These are phyloP conservation scores for Pseudotsuga menziesii DNA, from an alignment of 75 land plant species.

Conservation along the genomic window DNA sequence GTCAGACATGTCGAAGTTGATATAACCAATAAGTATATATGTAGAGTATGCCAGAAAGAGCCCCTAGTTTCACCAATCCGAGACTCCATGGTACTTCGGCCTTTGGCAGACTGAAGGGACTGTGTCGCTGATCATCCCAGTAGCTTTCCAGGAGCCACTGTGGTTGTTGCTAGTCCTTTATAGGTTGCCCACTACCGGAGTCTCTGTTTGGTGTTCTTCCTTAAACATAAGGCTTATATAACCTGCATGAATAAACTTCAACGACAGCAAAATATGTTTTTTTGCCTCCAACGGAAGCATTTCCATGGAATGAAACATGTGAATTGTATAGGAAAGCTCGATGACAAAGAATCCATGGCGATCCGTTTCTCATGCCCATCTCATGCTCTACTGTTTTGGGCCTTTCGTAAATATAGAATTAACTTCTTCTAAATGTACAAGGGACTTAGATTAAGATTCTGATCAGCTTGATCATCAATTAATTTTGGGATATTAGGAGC, in stretches of 20 bases:
- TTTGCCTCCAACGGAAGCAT: neutral
- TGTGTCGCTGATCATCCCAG: neutral
- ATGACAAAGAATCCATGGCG: neutral
- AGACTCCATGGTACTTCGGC: neutral
- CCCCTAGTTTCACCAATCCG: neutral
- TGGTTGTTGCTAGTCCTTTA: neutral
- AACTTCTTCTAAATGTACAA: neutral
- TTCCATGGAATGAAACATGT: neutral
- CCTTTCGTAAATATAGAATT: neutral
- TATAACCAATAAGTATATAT: neutral
- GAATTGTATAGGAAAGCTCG: neutral
- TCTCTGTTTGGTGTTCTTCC: slow-evolving; percentile 1
- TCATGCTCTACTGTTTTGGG: neutral
- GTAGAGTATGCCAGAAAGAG: neutral
- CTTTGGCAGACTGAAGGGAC: too few relatives aligned
- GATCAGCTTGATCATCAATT: too few relatives aligned
- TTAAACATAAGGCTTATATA: neutral
- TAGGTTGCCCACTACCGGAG: neutral
- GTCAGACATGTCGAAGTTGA: neutral
- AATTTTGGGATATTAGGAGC: too few relatives aligned
- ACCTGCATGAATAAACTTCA: neutral
- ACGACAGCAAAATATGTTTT: neutral
- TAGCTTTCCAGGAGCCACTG: too few relatives aligned
- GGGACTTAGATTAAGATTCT: neutral
- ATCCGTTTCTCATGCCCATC: neutral